A percentile compares a stretch with the other conserved stretches of the same genome.
These are phyloP conservation scores for Amanita jacksonii DNA, from an alignment of 768 basidiomycete species.

Conservation along the genomic window DNA sequence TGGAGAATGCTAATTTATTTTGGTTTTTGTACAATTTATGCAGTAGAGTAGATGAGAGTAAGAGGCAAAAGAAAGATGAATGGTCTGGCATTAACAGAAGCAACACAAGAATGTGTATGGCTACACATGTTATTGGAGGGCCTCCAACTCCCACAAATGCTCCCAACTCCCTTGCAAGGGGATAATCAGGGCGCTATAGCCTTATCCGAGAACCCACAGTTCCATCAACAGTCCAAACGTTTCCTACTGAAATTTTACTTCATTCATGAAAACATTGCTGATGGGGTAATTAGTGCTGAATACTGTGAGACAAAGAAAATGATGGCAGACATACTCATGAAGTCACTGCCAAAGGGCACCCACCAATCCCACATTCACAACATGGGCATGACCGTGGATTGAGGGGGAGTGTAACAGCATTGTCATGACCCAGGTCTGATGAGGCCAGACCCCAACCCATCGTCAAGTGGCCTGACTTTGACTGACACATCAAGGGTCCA, in stretches of 20 bases:
- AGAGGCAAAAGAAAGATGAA: too few species aligned
- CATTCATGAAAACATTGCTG: constrained; percentile 20
- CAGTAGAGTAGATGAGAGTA: too few species aligned
- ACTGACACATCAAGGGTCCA: too few species aligned
- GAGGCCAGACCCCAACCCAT: too few species aligned
- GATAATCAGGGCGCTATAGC: constrained; percentile 17
- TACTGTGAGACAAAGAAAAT: constrained; percentile 21
- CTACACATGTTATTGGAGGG: constrained; percentile 7
- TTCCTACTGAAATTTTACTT: constrained; percentile 23
- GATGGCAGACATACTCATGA: constrained; percentile 30
- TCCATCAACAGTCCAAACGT: constrained; percentile 23
- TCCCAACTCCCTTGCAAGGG: not conserved
- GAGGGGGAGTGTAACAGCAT: constrained; percentile 14
- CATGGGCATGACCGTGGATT: constrained; percentile 12
- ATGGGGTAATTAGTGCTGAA: constrained; percentile 14
- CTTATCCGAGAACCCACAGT: constrained; percentile 16
- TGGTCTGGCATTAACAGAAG: not conserved
- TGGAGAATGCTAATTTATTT: too few species aligned
- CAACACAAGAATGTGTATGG: not conserved
- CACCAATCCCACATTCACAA: constrained; percentile 8
- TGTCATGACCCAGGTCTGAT: too few species aligned
- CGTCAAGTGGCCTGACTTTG: too few species aligned
- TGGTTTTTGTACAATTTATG: too few species aligned
- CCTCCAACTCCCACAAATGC: constrained; percentile 4
- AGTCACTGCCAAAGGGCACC: constrained; percentile 16